phyloP scores from a whole-genome alignment of 768 basidiomycete genomes.

The Kondoa malvinella region DNA sequence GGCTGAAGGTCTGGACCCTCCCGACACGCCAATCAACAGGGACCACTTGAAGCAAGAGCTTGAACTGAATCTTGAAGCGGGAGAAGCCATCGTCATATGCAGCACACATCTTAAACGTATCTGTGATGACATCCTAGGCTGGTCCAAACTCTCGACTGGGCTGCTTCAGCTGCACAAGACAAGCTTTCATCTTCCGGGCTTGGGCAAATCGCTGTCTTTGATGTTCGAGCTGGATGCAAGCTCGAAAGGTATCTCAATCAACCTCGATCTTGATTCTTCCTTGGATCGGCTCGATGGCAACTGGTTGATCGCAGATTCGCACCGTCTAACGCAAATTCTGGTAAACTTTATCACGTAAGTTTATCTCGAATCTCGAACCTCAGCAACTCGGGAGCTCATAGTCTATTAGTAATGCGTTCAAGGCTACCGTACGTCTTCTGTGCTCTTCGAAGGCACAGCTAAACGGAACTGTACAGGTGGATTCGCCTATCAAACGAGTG shows the following conservation, averaged over 20 bases:
- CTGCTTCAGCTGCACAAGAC: not conserved
- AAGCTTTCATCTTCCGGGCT: not conserved
- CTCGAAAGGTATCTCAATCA: not conserved
- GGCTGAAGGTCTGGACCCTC: constrained; percentile 12
- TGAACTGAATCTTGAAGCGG: constrained; percentile 19
- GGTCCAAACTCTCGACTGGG: not conserved
- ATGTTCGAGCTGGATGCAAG: not conserved
- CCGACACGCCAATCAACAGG: not conserved
- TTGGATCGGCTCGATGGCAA: not conserved
- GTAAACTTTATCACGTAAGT: not conserved
- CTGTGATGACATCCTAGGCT: not conserved
- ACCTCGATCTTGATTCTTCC: not conserved
- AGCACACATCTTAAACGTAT: constrained; percentile 12
- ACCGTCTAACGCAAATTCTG: not conserved
- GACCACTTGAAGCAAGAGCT: constrained; percentile 13
- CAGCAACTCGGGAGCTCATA: too few species aligned
- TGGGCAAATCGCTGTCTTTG: not conserved
- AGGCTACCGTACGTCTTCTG: too few species aligned
- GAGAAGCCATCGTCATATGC: constrained; percentile 21
- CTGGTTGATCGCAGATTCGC: not conserved
- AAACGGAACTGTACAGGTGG: too few species aligned
- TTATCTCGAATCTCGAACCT: too few species aligned
- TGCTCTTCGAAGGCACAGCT: too few species aligned
- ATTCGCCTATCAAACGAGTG: not conserved
- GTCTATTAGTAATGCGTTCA: not conserved